Evolutionary conservation across 352 stramenopile genomes (phyloP), one percentile per base, ranked within the genome.

Genomic region (Blastocystis hominis): DNA sequence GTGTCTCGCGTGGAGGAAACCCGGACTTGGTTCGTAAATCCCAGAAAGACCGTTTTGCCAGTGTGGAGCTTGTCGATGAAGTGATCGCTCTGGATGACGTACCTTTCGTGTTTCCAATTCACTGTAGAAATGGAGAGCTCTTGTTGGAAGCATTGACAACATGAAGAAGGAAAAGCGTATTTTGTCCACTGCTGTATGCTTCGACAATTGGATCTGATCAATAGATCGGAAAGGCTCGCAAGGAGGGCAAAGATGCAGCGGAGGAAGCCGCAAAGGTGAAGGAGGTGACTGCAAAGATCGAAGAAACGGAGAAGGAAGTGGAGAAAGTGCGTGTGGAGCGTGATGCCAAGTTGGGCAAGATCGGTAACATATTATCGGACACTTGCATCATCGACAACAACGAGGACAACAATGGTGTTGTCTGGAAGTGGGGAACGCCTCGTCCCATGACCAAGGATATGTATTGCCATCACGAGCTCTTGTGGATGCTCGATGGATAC

Each of bases 401-500:
- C 89, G 95, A 99, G n/a, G 91, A 92, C 3, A 84, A 88, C 36
- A 61, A 62, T 15, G 86, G 75, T 24, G 79, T 47, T 17, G 89
- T 86, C 3, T 54, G 50, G 61, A 86, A 80, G n/a, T 89, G 86
- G 75, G 42, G 56, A 24, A 42, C 44, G 50, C 62, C 75, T 55
- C 54, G 62, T 75, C 54, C 63, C 54, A 44, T 61, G 44, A 53
- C 77, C 13, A 62, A 88, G 17, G 89, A 77, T 20, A 46, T 91
- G 34, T 62, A 69, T 20, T 54, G 76, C 44, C 84, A 89, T 55
- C 72, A 88, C 40, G 89, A 90, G 90, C 92, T 98, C 61, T 92
- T 98, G 56, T 97, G 97, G 92, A 94, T 95, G 78, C 98, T 99
- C 89, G n/a, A n/a, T n/a, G n/a, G n/a, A n/a, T n/a, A n/a, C n/a